Conservation (phyloP, 768 basidiomycete species). For the Pulveroboletus sp. region DNA sequence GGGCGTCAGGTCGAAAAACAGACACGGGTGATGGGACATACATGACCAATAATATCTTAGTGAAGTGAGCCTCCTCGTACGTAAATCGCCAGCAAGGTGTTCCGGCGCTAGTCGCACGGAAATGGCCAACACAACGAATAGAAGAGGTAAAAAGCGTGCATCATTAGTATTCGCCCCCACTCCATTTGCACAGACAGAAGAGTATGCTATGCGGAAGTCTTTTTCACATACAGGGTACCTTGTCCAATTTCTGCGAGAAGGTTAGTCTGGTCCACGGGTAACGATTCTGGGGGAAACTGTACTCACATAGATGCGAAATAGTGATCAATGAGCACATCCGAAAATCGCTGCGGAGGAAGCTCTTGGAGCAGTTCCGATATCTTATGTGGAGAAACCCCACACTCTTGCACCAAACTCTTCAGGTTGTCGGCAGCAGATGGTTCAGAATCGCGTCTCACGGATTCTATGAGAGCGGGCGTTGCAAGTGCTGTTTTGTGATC, state of each 20-base stretch:
- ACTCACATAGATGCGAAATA: slow-evolving; percentile 72
- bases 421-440: slow-evolving; percentile 73
- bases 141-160: slow-evolving; percentile 81
- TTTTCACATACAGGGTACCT: slow-evolving; percentile 86
- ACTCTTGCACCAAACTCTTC: slow-evolving; percentile 84
- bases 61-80: slow-evolving; percentile 71
- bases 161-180: slow-evolving; percentile 65
- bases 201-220: slow-evolving; percentile 71
- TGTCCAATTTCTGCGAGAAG: slow-evolving; percentile 72
- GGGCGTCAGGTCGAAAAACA: slow-evolving; percentile 17
- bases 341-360: slow-evolving; percentile 70
- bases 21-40: slow-evolving; percentile 39
- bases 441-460: slow-evolving; percentile 40
- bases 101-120: slow-evolving; percentile 84
- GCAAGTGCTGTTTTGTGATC: slow-evolving; percentile 28
- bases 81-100: slow-evolving; percentile 73
- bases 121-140: slow-evolving; percentile 90
- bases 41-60: slow-evolving; percentile 95
- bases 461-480: slow-evolving; percentile 35
- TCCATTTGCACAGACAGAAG: slow-evolving; percentile 58
- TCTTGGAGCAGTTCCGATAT: slow-evolving; percentile 87
- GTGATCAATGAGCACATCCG: slow-evolving; percentile 76
- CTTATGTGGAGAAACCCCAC: slow-evolving; percentile 87
- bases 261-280: background rate
- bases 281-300: background rate